A percentile compares a stretch with the other conserved stretches of the same genome.
Evolutionary conservation across 129 eudicot genomes (phyloP).

Genomic region (Sambucus nigra): DNA sequence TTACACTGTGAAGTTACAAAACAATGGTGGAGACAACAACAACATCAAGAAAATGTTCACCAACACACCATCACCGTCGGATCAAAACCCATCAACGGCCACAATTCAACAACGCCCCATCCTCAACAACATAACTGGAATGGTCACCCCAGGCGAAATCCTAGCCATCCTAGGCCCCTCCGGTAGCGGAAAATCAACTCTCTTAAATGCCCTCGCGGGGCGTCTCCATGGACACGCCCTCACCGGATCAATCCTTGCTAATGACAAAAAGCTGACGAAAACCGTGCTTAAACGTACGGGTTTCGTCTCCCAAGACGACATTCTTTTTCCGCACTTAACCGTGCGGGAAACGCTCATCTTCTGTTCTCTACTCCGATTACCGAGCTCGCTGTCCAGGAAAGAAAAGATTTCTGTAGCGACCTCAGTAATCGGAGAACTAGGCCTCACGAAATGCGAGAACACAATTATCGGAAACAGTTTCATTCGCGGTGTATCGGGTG

Average conservation of each 20-base stretch:
- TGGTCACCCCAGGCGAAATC: conserved; percentile 71
- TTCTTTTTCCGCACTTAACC: conserved; percentile 78
- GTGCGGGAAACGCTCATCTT: conserved; percentile 78
- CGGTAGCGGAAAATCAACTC: conserved; percentile 93
- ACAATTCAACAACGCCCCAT: conserved; percentile 41
- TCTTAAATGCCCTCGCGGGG: conserved; percentile 70
- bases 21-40: neutral
- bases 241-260: conserved; percentile 63
- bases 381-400: conserved; percentile 24
- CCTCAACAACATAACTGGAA: conserved; percentile 61
- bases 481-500: conserved; percentile 83
- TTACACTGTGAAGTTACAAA: conserved; percentile 47
- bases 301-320: conserved; percentile 85
- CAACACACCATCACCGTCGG: neutral
- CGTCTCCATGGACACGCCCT: conserved; percentile 42
- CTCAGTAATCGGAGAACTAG: conserved; percentile 52
- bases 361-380: conserved; percentile 62
- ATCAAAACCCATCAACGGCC: conserved; percentile 10
- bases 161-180: conserved; percentile 89
- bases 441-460: conserved; percentile 57
- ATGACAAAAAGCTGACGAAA: conserved; percentile 41
- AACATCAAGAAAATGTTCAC: conserved; percentile 25
- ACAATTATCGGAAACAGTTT: conserved; percentile 67
- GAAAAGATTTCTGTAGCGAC: conserved; percentile 52
- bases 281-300: conserved; percentile 45